Conservation (phyloP, 768 basidiomycete species). For the Tephrocybe sp. region DNA sequence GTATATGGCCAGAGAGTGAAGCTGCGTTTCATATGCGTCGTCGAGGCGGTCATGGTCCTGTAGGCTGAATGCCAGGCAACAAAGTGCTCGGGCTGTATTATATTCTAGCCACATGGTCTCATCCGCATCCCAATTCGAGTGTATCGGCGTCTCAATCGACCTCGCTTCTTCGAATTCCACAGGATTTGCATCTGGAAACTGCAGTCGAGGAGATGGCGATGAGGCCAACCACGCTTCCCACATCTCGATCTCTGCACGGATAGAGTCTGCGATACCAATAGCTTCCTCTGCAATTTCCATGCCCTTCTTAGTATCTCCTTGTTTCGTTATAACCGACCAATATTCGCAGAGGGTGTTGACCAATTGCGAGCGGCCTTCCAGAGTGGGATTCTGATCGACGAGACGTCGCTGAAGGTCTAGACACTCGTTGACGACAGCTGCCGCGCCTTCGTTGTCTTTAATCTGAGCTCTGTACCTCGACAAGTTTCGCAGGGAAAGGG, state of each 20-base stretch:
- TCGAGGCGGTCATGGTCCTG: constrained; percentile 5
- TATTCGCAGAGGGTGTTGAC: constrained; percentile 7
- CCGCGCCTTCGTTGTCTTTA: constrained; percentile 1
- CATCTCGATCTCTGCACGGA: constrained; percentile 3
- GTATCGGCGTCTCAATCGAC: background rate
- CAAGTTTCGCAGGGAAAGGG: constrained; percentile 10
- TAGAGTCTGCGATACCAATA: constrained; percentile 4
- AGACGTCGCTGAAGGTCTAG: constrained; percentile 3
- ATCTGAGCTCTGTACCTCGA: constrained; percentile 7
- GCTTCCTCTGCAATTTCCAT: constrained; percentile 11
- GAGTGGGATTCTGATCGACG: background rate
- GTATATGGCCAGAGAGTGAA: constrained; percentile 1
- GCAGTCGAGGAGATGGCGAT: background rate
- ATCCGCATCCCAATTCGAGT: constrained; percentile 4
- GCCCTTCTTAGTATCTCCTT: constrained; percentile 1
- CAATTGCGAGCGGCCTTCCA: constrained; percentile 8
- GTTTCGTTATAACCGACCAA: constrained; percentile 3
- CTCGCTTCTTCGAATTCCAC: background rate
- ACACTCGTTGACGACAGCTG: constrained; percentile 5
- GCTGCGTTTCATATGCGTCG: constrained; percentile 10
- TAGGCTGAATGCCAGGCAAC: constrained; percentile 8
- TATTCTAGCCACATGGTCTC: constrained; percentile 10
- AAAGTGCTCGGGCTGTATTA: constrained; percentile 12
- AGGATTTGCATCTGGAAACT: background rate
- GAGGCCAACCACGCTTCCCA: constrained; percentile 6